Percentiles rank a stretch among this genome's conserved stretches.
These are phyloP conservation scores for Ulvella scutata DNA, from an alignment of 139 green algal species.

Conservation along the genomic window DNA sequence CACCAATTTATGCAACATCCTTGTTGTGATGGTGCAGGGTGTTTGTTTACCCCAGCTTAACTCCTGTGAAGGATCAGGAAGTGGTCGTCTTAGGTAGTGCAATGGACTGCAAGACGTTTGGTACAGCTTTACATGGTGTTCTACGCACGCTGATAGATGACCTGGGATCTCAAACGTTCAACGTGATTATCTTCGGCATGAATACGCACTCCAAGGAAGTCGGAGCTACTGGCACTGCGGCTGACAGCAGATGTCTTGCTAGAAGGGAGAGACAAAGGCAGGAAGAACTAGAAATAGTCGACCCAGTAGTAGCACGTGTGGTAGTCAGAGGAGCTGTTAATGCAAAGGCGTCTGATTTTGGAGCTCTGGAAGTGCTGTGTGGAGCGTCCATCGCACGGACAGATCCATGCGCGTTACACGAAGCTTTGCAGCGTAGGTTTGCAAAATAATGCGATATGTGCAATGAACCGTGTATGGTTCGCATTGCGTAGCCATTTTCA, in stretches of 20 bases:
- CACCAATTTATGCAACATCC: no score
- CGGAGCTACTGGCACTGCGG: no score
- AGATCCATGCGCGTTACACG: conserved; percentile 38
- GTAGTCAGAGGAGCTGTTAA: no score
- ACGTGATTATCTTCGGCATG: conserved; percentile 39
- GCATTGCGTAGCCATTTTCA: no score
- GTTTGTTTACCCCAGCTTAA: conserved; percentile 15
- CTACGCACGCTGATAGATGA: conserved; percentile 57
- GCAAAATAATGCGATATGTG: no score
- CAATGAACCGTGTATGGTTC: no score
- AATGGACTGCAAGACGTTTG: conserved; percentile 31
- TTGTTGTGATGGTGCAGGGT: conserved; percentile 7
- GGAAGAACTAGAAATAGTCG: no score
- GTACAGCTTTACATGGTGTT: conserved; percentile 22
- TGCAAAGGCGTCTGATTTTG: conserved; percentile 55
- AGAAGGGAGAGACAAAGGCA: no score
- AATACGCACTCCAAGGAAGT: background rate
- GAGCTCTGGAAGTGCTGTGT: conserved; percentile 63
- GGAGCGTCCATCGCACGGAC: conserved; percentile 65
- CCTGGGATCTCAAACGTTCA: conserved; percentile 50
- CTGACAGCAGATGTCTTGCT: no score
- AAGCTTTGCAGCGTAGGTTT: no score
- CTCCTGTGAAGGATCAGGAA: conserved; percentile 56
- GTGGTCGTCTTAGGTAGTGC: conserved; percentile 23
- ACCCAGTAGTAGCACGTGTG: no score